Percentiles rank a stretch among this genome's conserved stretches.
These are phyloP conservation scores for Saturnispora halmiae DNA, from an alignment of 805 yeast species.

Conservation along the genomic window DNA sequence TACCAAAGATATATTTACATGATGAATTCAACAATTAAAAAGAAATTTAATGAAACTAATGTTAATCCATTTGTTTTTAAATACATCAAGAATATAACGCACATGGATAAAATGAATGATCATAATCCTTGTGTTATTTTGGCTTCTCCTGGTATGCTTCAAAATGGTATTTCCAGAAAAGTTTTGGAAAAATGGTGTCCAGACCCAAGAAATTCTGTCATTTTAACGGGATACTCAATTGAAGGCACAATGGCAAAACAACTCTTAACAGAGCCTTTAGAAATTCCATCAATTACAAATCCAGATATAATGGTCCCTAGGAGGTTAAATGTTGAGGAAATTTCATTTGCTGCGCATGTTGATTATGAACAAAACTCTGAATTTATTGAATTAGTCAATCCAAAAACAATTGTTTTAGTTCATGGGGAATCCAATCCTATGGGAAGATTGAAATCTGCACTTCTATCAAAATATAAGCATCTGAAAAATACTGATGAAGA, in stretches of 20 bases:
- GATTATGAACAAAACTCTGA: slow-evolving; percentile 90
- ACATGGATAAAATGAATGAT: slow-evolving; percentile 80
- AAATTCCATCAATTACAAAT: slow-evolving; percentile 76
- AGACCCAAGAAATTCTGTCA: slow-evolving; percentile 78
- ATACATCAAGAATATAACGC: slow-evolving; percentile 69
- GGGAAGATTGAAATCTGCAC: slow-evolving; percentile 93
- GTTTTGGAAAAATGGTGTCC: slow-evolving; percentile 96
- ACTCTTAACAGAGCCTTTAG: slow-evolving; percentile 76
- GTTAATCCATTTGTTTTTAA: slow-evolving; percentile 88
- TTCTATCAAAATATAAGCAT: slow-evolving; percentile 74
- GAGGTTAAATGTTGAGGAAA: slow-evolving; percentile 79
- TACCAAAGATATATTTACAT: slow-evolving; percentile 93
- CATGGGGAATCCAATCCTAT: slow-evolving; percentile 98
- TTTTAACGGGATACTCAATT: slow-evolving; percentile 93
- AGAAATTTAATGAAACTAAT: slow-evolving; percentile 64
- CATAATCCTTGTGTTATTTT: slow-evolving; percentile 92
- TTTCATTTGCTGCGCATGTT: slow-evolving; percentile 99
- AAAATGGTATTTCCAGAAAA: slow-evolving; percentile 89
- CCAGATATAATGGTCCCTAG: slow-evolving; percentile 83
- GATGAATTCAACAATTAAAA: slow-evolving; percentile 90
- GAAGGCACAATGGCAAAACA: slow-evolving; percentile 98
- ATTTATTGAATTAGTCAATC: slow-evolving; percentile 81
- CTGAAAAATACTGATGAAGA: slow-evolving; percentile 82
- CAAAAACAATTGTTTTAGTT: slow-evolving; percentile 78
- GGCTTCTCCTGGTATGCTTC: slow-evolving; percentile 98